Evolutionary conservation across 345 rosid genomes (phyloP).

Genomic region (Tarenaya hassleriana): DNA sequence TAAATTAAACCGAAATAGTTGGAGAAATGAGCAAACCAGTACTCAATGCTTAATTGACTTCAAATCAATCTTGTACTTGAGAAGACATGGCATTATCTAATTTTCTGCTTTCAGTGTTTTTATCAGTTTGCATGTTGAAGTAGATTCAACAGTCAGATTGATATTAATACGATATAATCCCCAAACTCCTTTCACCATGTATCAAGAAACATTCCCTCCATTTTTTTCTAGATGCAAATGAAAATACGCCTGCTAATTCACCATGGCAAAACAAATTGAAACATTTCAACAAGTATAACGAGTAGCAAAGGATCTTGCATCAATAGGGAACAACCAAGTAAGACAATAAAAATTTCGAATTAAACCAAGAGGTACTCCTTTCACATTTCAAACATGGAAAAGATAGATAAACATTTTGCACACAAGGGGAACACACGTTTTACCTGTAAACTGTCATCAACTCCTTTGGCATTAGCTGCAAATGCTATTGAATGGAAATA

Average conservation of each 20-base stretch:
- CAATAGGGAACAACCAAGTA: slow-evolving; percentile 6
- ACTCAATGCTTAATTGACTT: background rate
- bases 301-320: slow-evolving; percentile 11
- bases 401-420: background rate
- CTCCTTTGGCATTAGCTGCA: slow-evolving; percentile 93
- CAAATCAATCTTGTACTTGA: background rate
- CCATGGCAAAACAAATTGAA: slow-evolving; percentile 8
- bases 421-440: slow-evolving; percentile 20
- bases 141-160: slow-evolving; percentile 9
- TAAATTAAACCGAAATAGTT: slow-evolving; percentile 1
- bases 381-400: slow-evolving; percentile 17
- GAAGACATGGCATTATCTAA: background rate
- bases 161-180: too few species aligned
- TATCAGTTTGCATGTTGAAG: slow-evolving; percentile 8
- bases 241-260: slow-evolving; percentile 7
- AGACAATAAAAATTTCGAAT: background rate
- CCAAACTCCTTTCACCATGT: slow-evolving; percentile 6
- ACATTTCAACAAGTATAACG: slow-evolving; percentile 11
- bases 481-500: slow-evolving; percentile 95
- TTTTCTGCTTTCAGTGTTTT: background rate
- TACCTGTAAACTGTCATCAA: slow-evolving; percentile 98
- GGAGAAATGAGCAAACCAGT: background rate
- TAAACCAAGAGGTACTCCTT: slow-evolving; percentile 7
- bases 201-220: background rate
- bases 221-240: background rate